Evolutionary conservation across 768 basidiomycete species (phyloP), one percentile per base, ranked within the genome.

Genomic region (Tulasnella sp.): DNA sequence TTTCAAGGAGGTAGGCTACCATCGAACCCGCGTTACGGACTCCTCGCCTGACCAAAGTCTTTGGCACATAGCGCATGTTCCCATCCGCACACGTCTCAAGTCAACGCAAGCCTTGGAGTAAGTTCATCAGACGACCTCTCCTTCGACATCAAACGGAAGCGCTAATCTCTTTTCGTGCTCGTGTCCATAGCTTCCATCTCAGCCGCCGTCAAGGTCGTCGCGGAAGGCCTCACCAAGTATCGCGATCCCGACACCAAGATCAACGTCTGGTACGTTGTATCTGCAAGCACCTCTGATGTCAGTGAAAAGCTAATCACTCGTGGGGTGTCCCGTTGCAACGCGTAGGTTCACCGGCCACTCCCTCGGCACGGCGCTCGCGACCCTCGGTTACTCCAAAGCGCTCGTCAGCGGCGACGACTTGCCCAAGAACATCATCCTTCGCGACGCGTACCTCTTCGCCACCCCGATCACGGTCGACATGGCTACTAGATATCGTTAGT

Each of bases 401-500:
- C 40, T 72, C 26, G 39, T 64, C 59, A 44, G 22, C 22, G 6
- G 11, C 11, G 70, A 67, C 3, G 59, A 62, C 12, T 37, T 68
- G 1, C 73, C 62, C 17, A 65, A 47, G 22, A 67, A 36, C 22
- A 68, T 71, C 11, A n/a, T 59, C 12, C 47, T 77, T 39, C 75
- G 76, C 19, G 75, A 77, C 64, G 76, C 76, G n/a, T 77, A 77
- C 64, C 42, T 77, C 14, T 77, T 77, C 52, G 76, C 76, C 9
- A 72, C 76, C 19, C 75, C 75, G 8, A 72, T 75, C 11, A 72
- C 70, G 8, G 67, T 36, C 19, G 73, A 74, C 35, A 39, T 65
- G 22, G 0, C 59, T 22, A 70, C 66, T 37, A 68, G 75, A 1
- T 71, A 75, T 69, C 74, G 64, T 71, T 44, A 63, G 47, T 64